Conservation (phyloP, 2,329 filamentous ascomycete genomes). For the Colletotrichum filicis region DNA sequence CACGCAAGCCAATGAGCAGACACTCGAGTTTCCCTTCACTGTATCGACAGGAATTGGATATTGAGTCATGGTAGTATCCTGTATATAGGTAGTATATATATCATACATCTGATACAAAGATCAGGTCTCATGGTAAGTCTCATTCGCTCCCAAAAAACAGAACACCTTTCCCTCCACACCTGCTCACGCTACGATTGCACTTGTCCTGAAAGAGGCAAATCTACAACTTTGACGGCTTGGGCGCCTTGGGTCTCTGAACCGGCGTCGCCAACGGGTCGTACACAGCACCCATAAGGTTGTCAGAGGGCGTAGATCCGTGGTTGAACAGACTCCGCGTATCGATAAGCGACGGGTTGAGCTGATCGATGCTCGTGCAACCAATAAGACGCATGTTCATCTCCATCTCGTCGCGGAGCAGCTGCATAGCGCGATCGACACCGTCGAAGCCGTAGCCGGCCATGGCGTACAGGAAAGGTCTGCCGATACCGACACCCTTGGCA, state of each 20-base stretch:
- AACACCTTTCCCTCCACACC: neutral
- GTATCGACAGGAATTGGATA: neutral
- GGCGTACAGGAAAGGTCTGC: slow-evolving; percentile 92
- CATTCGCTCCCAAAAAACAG: neutral
- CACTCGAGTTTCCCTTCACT: neutral
- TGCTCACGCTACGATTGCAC: neutral
- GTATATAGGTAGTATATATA: slow-evolving; percentile 21
- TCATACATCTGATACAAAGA: slow-evolving; percentile 20
- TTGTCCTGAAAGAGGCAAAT: too few species aligned
- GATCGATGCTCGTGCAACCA: slow-evolving; percentile 77
- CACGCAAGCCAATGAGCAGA: too few species aligned
- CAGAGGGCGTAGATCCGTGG: slow-evolving; percentile 61
- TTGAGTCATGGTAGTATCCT: neutral
- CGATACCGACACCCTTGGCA: slow-evolving; percentile 92
- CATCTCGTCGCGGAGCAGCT: slow-evolving; percentile 93
- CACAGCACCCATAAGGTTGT: slow-evolving; percentile 58
- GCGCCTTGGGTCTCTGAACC: slow-evolving; percentile 57
- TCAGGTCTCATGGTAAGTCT: slow-evolving; percentile 6
- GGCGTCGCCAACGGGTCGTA: slow-evolving; percentile 67
- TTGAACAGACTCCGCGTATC: slow-evolving; percentile 77
- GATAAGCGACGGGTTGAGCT: slow-evolving; percentile 84
- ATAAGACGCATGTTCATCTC: slow-evolving; percentile 99
- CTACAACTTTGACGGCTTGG: slow-evolving; percentile 58
- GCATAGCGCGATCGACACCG: slow-evolving; percentile 93
- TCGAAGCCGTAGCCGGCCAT: slow-evolving; percentile 92